A percentile compares a stretch with the other conserved stretches of the same genome.
Conservation (phyloP, 2,329 filamentous ascomycete species). For the Hypoxylon sp. region DNA sequence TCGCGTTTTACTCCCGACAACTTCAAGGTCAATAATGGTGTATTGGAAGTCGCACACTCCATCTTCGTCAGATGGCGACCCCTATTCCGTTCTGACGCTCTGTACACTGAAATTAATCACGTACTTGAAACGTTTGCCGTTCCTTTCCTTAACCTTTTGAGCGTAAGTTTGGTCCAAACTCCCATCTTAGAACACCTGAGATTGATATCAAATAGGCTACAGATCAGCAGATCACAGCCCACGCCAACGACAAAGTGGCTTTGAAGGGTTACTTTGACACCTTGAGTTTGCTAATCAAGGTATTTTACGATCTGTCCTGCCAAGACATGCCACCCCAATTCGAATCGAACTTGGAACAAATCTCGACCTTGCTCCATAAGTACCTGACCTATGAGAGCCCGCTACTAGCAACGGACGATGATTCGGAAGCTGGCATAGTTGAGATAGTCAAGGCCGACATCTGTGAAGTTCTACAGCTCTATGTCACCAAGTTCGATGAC, state of each 20-base stretch:
- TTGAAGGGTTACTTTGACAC: conserved; percentile 84
- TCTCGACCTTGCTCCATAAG: conserved; percentile 85
- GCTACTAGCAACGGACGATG: conserved; percentile 84
- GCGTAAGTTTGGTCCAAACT: conserved; percentile 58
- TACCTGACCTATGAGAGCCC: conserved; percentile 90
- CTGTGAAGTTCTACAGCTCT: conserved; percentile 88
- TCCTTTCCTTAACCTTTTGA: conserved; percentile 83
- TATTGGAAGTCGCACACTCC: conserved; percentile 95
- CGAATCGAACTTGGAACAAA: conserved; percentile 82
- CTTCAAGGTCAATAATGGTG: conserved; percentile 87
- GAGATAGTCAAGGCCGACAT: conserved; percentile 94
- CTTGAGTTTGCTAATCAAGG: conserved; percentile 86
- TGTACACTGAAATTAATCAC: conserved; percentile 96
- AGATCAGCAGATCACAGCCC: conserved; percentile 76
- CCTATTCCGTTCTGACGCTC: conserved; percentile 88
- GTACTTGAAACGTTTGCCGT: conserved; percentile 85
- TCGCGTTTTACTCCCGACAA: conserved; percentile 84
- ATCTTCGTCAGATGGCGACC: conserved; percentile 98
- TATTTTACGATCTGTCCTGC: conserved; percentile 96
- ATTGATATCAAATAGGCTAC: conserved; percentile 60
- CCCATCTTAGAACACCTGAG: background rate
- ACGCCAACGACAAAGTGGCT: conserved; percentile 76
- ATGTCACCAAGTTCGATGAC: conserved; percentile 94
- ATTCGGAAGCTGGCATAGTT: conserved; percentile 83
- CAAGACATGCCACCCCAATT: conserved; percentile 96